These are phyloP conservation scores for Fusarium praegraminearum DNA, from an alignment of 2,329 filamentous ascomycete species.

Conservation along the genomic window DNA sequence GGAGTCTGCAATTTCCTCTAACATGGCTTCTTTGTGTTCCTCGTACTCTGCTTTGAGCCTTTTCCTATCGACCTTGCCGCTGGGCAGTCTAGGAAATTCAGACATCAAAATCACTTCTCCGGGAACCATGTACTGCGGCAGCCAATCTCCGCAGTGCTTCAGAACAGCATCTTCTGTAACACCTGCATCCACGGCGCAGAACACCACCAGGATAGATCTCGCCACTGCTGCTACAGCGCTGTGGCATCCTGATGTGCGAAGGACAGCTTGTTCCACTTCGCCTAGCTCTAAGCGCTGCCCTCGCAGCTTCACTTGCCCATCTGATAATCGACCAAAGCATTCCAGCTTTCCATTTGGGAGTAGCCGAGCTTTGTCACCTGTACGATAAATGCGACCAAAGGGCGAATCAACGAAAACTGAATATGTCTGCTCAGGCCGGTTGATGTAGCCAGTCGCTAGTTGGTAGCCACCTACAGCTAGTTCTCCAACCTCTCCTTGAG, in stretches of 20 bases:
- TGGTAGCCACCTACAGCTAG: constrained; percentile 85
- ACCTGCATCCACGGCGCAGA: constrained; percentile 69
- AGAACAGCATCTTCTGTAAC: constrained; percentile 59
- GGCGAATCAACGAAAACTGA: constrained; percentile 76
- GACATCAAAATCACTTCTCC: constrained; percentile 74
- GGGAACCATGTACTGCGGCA: constrained; percentile 87
- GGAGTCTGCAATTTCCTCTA: constrained; percentile 8
- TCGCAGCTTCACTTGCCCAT: constrained; percentile 87
- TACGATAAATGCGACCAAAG: constrained; percentile 81
- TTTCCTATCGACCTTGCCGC: constrained; percentile 84
- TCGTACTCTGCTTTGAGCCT: constrained; percentile 66
- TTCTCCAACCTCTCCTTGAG: constrained; percentile 78
- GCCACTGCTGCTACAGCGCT: constrained; percentile 76
- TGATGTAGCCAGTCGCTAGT: constrained; percentile 83
- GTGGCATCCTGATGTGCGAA: constrained; percentile 71
- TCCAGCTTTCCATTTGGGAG: constrained; percentile 77
- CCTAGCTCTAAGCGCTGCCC: constrained; percentile 86
- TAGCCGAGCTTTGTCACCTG: constrained; percentile 84
- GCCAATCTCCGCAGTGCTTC: constrained; percentile 75
- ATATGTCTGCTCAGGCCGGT: constrained; percentile 79
- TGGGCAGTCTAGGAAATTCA: constrained; percentile 79
- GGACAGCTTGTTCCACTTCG: constrained; percentile 78
- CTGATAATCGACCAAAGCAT: constrained; percentile 82
- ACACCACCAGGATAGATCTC: constrained; percentile 77
- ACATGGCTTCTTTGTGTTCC: constrained; percentile 25